Evolutionary conservation across 129 eudicot genomes (phyloP), one percentile per base, ranked within the genome.

Genomic region (Chrysanthemum seticuspe): DNA sequence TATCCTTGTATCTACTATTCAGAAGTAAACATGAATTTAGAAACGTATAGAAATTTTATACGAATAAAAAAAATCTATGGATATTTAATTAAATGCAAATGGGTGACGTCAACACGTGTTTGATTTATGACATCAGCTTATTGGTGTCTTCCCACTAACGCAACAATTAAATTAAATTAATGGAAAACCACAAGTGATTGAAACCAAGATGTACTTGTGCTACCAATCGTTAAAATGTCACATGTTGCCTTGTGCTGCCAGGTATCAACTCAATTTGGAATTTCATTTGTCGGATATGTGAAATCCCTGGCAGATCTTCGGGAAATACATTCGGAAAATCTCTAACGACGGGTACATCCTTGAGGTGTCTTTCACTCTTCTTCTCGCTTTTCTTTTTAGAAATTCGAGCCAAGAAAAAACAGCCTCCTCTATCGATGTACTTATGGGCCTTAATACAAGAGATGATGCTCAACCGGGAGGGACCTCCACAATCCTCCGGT

Each of bases 101-200:
- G 70, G 64, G 13, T 77, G 81, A 62, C 47, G 65, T 70, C 76
- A 77, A 77, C 65, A 62, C 81, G 81, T 54, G 59, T 34, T 34
- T 21, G 8, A 7, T 6, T 18, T 19, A 16, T 70, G 81, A 62
- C 65, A 2, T 70, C 59, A 53, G 29, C n/a, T 31, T 1, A 68
- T 19, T 51, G 55, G 5, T 40, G 54, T 56, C 21, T 19, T 19
- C 21, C 21, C 21, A 19, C 21, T 19, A 19, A 19, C 21, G 21
- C 21, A 19, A 19, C 0, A 19, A 19, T 19, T 19, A 19, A 19
- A 19, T 19, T 19, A 19, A 19, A 19, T 19, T 19, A 13, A 69
- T 69, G 74, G 40, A 34, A 13, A 50, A 50, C 23, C 14, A 45
- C 61, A 13, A 51, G 10, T 47, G 56, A 66, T 48, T 66, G 57